Evolutionary conservation across 805 yeast species (phyloP), one percentile per base, ranked within the genome.

Genomic region (Schizosaccharomyces lindneri): DNA sequence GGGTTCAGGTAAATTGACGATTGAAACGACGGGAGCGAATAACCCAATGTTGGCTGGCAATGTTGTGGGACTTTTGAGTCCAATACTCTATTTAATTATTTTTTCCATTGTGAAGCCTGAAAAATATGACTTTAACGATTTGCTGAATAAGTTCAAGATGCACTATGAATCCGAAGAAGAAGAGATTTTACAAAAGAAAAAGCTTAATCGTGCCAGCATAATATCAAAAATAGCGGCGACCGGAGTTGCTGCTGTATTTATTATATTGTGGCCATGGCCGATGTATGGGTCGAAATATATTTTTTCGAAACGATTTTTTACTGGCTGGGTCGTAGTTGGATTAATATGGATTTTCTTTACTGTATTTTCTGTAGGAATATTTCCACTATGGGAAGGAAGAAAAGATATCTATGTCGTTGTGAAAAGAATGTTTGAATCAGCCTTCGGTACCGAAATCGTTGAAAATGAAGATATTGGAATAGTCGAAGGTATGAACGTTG

Each of bases 191-290:
- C 43, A 57, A 5, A 31, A 6, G 15, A 36, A 21, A 15, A 41
- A 36, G 17, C 19, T 41, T 17, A 41, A 57, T 11, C 48, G 48
- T 57, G 48, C 60, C 32, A 21, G 43, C 17, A 27, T 21, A 5
- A 24, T 57, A 15, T 21, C 43, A 32, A 27, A 36, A 43, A 36
- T 41, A 7, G 27, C 48, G 2, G 48, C 48, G 9, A n/a, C 36
- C 6, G 27, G 13, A 3, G n/a, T 31, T 24, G 80, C 85, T 7
- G 64, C 84, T 11, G 75, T 82, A 59, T 72, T 85, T 59, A 72
- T 85, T 39, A 77, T 86, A 31, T 69, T 86, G 43, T 85, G 89
- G 88, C 94, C 94, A 67, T 82, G 85, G 84, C 94, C 94, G 66
- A 81, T 85, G 88, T 85, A 82, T 69, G 94, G 90, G 36, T 70